Evolutionary conservation across 805 yeast genomes (phyloP).

Genomic region (Hermanozyma aechmeae): DNA sequence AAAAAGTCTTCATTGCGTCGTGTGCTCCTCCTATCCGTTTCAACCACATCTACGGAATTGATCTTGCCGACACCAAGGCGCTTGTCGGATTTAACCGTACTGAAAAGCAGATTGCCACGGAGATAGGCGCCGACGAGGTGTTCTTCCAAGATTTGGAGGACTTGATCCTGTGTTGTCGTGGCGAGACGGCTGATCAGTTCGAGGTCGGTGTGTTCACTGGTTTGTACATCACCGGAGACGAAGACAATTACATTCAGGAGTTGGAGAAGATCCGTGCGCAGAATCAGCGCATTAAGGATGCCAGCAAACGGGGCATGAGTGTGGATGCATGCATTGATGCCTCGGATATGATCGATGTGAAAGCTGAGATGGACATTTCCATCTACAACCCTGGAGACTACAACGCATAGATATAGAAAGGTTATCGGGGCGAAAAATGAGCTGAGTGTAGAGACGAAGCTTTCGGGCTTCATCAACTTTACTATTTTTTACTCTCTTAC

Average conservation of each 20-base stretch:
- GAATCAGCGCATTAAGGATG: constrained; percentile 47
- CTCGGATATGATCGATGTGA: constrained; percentile 50
- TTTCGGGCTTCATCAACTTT: too few species aligned
- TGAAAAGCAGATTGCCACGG: constrained; percentile 66
- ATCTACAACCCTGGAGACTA: constrained; percentile 53
- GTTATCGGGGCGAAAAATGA: neutral
- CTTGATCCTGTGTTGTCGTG: constrained; percentile 67
- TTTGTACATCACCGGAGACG: constrained; percentile 87
- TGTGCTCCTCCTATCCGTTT: constrained; percentile 97
- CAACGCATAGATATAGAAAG: constrained; percentile 2
- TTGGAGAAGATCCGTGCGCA: constrained; percentile 76
- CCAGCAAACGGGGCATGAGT: constrained; percentile 28
- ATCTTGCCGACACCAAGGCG: constrained; percentile 90
- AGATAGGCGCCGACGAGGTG: constrained; percentile 84
- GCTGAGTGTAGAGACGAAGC: neutral
- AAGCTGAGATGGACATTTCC: constrained; percentile 64
- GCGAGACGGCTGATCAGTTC: constrained; percentile 47
- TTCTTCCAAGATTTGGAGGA: constrained; percentile 83
- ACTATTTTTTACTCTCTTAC: too few species aligned
- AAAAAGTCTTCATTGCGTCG: constrained; percentile 88
- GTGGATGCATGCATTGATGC: constrained; percentile 33
- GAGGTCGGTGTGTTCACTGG: constrained; percentile 98
- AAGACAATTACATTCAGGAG: constrained; percentile 70
- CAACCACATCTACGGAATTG: constrained; percentile 96
- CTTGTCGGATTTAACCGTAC: constrained; percentile 78